A percentile compares a stretch with the other conserved stretches of the same genome.
Evolutionary conservation across 2,329 filamentous ascomycete species (phyloP).

Genomic region (Cadophora luteo-olivacea): DNA sequence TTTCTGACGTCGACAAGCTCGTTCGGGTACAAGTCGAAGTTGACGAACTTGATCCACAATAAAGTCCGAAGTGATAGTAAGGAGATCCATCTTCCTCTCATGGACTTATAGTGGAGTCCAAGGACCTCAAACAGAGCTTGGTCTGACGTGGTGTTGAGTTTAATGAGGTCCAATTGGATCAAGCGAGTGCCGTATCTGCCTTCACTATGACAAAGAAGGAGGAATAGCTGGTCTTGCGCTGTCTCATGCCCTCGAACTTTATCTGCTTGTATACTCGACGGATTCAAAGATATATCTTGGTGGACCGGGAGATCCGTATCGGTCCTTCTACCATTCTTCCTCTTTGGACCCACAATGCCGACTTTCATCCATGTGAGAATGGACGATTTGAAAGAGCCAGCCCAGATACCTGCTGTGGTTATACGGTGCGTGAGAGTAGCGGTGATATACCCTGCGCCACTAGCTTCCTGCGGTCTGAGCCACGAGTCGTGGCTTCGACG

Average conservation of each 20-base stretch:
- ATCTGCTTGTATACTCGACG: background rate
- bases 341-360: too few species aligned
- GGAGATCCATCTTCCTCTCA: conserved; percentile 22
- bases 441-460: too few species aligned
- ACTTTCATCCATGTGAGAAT: too few species aligned
- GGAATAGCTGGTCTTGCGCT: conserved; percentile 17
- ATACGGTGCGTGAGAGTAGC: too few species aligned
- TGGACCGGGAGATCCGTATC: too few species aligned
- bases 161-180: conserved; percentile 31
- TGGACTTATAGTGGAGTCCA: conserved; percentile 21
- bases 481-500: too few species aligned
- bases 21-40: conserved; percentile 33
- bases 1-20: conserved; percentile 34
- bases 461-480: too few species aligned
- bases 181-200: conserved; percentile 33
- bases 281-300: too few species aligned
- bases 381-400: too few species aligned
- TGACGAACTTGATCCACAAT: conserved; percentile 35
- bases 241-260: too few species aligned
- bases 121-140: conserved; percentile 31
- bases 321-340: too few species aligned
- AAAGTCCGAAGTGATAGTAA: conserved; percentile 29
- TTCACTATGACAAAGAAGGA: conserved; percentile 33
- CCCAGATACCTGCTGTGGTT: too few species aligned
- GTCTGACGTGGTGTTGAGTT: conserved; percentile 25